Percentiles rank a stretch among this genome's conserved stretches.
Evolutionary conservation across 176 grass and related monocot genomes (phyloP).

Genomic region (Triticum aestivum): IWGSC_CS_RefSeq_v2.1 NC_057814.1:265956773-265957272

Average conservation of each 20-base stretch:
- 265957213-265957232: not conserved
- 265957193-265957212: not conserved
- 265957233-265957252: not conserved
- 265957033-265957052: not conserved
- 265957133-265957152: not conserved
- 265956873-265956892: conserved; percentile 48
- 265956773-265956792: conserved; percentile 63
- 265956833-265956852: conserved; percentile 41
- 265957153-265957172: not conserved
- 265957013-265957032: not conserved
- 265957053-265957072: not conserved
- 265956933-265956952: conserved; percentile 53
- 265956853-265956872: conserved; percentile 44
- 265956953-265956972: conserved; percentile 78
- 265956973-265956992: conserved; percentile 53
- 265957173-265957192: not conserved
- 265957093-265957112: not conserved
- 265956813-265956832: conserved; percentile 19
- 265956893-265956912: conserved; percentile 49
- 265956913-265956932: conserved; percentile 50
- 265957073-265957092: not conserved
- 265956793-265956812: conserved; percentile 38
- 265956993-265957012: conserved; percentile 51
- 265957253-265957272: not conserved
- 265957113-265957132: not conserved